Evolutionary conservation across 2,329 filamentous ascomycete species (phyloP).

Genomic region (Aureobasidium sp.): DNA sequence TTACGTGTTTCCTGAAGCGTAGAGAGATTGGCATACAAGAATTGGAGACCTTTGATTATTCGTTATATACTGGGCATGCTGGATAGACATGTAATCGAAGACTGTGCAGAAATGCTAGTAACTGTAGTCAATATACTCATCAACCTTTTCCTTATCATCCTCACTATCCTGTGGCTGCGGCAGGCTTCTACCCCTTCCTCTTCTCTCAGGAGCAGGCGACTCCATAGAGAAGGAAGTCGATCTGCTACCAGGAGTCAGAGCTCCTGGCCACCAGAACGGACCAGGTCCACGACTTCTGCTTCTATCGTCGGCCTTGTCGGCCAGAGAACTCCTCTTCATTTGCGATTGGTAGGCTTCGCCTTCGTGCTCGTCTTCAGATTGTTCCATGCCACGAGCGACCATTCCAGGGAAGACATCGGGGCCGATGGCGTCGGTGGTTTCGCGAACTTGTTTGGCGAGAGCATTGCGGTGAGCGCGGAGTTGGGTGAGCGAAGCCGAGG

Average conservation of each 20-base stretch:
- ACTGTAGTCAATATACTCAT: conserved; percentile 8
- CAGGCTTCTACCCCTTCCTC: neutral
- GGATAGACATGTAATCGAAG: neutral
- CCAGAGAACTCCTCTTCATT: conserved; percentile 8
- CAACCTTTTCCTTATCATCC: conserved; percentile 5
- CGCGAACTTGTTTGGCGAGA: conserved; percentile 75
- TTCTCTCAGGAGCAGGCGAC: neutral
- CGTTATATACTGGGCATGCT: neutral
- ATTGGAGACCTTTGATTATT: neutral
- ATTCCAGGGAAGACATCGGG: conserved; percentile 76
- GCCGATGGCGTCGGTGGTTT: conserved; percentile 88
- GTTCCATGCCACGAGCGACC: conserved; percentile 60
- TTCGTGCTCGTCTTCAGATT: neutral
- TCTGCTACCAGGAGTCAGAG: neutral
- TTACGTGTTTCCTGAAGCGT: too few species aligned
- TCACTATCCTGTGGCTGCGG: neutral
- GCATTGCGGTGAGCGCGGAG: conserved; percentile 66
- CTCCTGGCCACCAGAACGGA: neutral
- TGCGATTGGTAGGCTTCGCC: conserved; percentile 3
- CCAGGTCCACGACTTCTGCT: conserved; percentile 1
- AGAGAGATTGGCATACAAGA: neutral
- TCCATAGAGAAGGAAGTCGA: conserved; percentile 2
- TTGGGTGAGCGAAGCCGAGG: conserved; percentile 73
- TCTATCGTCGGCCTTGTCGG: conserved; percentile 4
- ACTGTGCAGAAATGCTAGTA: neutral